Evolutionary conservation across 2,329 filamentous ascomycete genomes (phyloP), one percentile per base, ranked within the genome.

Genomic region (Penicillium fuscoglaucum): DNA sequence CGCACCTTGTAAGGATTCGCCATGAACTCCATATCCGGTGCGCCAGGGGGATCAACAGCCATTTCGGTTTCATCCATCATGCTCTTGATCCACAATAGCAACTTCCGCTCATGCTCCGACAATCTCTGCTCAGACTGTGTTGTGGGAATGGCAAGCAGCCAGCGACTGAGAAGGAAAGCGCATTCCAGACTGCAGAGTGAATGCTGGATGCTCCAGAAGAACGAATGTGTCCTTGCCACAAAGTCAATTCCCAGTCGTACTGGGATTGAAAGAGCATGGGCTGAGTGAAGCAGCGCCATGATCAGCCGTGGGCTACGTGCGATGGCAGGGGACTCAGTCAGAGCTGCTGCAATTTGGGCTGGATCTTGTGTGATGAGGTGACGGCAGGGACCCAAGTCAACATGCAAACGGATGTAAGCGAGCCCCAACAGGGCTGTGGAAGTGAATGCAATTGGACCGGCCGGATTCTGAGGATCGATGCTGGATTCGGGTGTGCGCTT

Each of bases 131-230:
- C 76, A 7, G 70, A 63, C 45, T 78, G 77, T 2, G 78, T 76
- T 17, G 71, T 61, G 12, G 78, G 78, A 24, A 80, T 78, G 6
- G 76, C 72, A 26, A 79, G 73, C 6, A 80, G 66, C 78, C 78
- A 80, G 50, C 78, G 74, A 57, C 76, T 79, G 6, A 80, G 67
- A 24, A 80, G 72, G 60, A 80, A 80, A 0, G 82, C 81, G 55
- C 82, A 84, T 62, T 83, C 81, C 17, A 84, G 68, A 58, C 79
- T 82, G 68, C 80, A 83, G 6, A 84, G 71, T 1, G 80, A 81
- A 62, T 84, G 82, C 62, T 83, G 80, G 29, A 84, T 80, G 39
- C 79, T 81, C 82, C 82, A 84, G 65, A 82, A 80, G 55, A 82
- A 80, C 1, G 80, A 82, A 65, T 83, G 81, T 1, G 79, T 82